These are phyloP conservation scores for Curvularia spicifera DNA, from an alignment of 2,329 filamentous ascomycete genomes.

Conservation along the genomic window DNA sequence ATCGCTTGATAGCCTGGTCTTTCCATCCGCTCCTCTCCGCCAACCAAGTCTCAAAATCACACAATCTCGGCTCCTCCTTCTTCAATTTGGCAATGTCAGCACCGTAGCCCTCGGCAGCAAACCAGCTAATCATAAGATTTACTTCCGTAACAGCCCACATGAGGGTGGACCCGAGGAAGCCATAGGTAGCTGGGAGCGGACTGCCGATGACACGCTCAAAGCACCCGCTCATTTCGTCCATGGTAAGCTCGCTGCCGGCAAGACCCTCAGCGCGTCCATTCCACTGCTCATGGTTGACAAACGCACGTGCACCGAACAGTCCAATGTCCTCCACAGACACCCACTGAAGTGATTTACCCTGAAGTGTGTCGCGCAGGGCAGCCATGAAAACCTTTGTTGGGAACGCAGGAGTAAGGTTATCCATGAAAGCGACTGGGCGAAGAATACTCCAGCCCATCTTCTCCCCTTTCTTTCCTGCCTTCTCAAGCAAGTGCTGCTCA, in stretches of 20 bases:
- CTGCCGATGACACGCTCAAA: slow-evolving; percentile 57
- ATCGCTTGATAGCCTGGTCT: slow-evolving; percentile 25
- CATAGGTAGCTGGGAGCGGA: slow-evolving; percentile 53
- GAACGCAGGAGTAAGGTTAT: slow-evolving; percentile 60
- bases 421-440: slow-evolving; percentile 68
- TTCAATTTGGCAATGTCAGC: slow-evolving; percentile 54
- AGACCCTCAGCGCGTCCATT: slow-evolving; percentile 55
- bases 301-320: slow-evolving; percentile 58
- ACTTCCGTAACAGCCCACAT: slow-evolving; percentile 54
- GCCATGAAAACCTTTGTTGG: slow-evolving; percentile 58
- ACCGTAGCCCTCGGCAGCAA: slow-evolving; percentile 55
- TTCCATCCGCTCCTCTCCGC: slow-evolving; percentile 55
- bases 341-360: slow-evolving; percentile 53
- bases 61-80: slow-evolving; percentile 54
- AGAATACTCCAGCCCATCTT: slow-evolving; percentile 67
- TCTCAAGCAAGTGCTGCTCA: slow-evolving; percentile 65
- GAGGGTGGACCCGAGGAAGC: slow-evolving; percentile 50
- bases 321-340: slow-evolving; percentile 59
- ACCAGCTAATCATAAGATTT: slow-evolving; percentile 60
- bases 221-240: slow-evolving; percentile 53
- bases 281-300: slow-evolving; percentile 55
- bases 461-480: slow-evolving; percentile 49
- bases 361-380: slow-evolving; percentile 51
- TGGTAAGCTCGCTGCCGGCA: slow-evolving; percentile 61
- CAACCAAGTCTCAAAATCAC: slow-evolving; percentile 58